phyloP scores from a whole-genome alignment of 306 rosid species.

The Acmispon strigosus region DNA sequence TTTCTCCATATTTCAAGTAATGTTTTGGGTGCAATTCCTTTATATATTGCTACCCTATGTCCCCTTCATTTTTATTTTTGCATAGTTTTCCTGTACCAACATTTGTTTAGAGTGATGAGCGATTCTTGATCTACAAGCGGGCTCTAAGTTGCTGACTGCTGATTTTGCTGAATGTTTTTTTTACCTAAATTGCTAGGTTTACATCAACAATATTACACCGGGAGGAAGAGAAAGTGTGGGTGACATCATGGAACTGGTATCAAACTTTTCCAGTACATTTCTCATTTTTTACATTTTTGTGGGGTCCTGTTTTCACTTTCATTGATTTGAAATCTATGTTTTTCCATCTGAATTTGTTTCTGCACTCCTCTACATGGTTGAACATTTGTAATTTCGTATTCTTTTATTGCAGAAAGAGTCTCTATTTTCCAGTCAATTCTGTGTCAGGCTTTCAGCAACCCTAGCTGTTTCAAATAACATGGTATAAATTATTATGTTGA shows the following conservation, averaged over 20 bases:
- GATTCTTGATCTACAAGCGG: neutral
- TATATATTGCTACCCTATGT: neutral
- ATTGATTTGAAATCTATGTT: neutral
- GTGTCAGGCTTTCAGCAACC: slow-evolving; percentile 63
- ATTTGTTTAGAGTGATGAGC: neutral
- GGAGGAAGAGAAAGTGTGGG: slow-evolving; percentile 40
- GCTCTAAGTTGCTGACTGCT: neutral
- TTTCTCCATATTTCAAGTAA: neutral
- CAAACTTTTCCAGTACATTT: slow-evolving; percentile 47
- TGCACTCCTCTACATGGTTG: slow-evolving; percentile 1
- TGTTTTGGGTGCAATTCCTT: neutral
- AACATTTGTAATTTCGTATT: slow-evolving; percentile 16
- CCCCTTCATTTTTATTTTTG: neutral
- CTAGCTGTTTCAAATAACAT: slow-evolving; percentile 58
- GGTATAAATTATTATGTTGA: slow-evolving; percentile 39
- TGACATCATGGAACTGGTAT: slow-evolving; percentile 75
- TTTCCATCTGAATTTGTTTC: neutral
- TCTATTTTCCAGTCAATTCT: slow-evolving; percentile 65
- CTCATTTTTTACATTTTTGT: slow-evolving; percentile 26
- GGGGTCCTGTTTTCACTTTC: neutral
- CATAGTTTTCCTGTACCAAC: neutral
- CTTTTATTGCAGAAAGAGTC: slow-evolving; percentile 56
- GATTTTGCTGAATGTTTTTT: slow-evolving; percentile 7
- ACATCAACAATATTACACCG: slow-evolving; percentile 39
- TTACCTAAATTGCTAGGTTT: slow-evolving; percentile 50